Conservation (phyloP, 495 filamentous ascomycete species). For the Daldinia grandis region DNA sequence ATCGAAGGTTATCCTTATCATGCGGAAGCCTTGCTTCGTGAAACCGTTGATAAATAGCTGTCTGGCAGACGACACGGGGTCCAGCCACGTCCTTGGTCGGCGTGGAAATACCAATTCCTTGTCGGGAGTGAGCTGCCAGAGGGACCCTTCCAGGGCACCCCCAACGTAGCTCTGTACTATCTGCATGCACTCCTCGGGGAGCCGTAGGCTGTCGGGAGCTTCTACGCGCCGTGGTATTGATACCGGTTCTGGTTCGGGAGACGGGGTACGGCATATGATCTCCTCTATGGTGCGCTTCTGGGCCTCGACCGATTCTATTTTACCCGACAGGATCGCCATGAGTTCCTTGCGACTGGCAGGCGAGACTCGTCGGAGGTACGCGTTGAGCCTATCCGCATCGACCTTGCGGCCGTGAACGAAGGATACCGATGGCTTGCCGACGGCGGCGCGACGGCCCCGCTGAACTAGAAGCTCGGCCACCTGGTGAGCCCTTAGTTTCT, state of each 20-base stretch:
- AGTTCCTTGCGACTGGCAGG: constrained; percentile 27
- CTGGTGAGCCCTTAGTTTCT: constrained; percentile 36
- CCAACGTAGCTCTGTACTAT: constrained; percentile 32
- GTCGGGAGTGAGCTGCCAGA: constrained; percentile 23
- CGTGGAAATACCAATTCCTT: constrained; percentile 26
- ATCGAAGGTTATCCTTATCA: constrained; percentile 35
- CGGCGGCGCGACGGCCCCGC: constrained; percentile 28
- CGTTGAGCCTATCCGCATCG: constrained; percentile 48
- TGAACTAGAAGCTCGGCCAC: constrained; percentile 37
- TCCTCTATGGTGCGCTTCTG: constrained; percentile 31
- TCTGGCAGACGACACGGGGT: constrained; percentile 32
- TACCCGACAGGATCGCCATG: constrained; percentile 18
- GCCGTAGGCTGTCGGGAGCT: constrained; percentile 32
- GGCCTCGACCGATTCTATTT: neutral
- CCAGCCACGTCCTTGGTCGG: constrained; percentile 25
- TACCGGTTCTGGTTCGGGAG: constrained; percentile 25
- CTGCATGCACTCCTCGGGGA: constrained; percentile 41
- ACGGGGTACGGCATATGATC: constrained; percentile 37
- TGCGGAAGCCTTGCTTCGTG: constrained; percentile 29
- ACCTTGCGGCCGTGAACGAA: constrained; percentile 58
- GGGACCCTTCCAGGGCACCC: constrained; percentile 29
- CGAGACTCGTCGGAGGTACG: constrained; percentile 31
- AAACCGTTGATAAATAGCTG: constrained; percentile 34
- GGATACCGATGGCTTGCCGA: constrained; percentile 50
- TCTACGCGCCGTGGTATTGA: constrained; percentile 24